phyloP scores from a whole-genome alignment of 78 protist genomes.

The Diacronema lutheri region DNA sequence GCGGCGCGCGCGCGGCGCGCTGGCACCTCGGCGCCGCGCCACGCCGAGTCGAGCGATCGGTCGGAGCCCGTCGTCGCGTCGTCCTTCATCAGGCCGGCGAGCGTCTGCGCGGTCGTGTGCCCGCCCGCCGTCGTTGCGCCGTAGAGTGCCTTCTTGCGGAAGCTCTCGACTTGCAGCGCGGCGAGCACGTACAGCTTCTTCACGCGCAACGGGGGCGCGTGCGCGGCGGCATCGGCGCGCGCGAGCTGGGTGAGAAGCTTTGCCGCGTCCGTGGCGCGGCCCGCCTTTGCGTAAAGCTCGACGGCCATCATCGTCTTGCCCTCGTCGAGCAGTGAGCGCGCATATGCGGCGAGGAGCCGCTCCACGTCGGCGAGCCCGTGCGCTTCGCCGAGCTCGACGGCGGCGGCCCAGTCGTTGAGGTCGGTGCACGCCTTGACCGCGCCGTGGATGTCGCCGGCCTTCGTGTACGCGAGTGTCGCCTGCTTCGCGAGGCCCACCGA shows the following conservation, averaged over 20 bases:
- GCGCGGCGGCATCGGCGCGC: not conserved
- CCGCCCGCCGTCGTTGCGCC: not conserved
- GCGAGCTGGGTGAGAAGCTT: conserved; percentile 29
- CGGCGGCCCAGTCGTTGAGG: conserved; percentile 56
- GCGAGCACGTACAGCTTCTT: conserved; percentile 73
- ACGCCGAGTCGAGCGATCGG: conserved; percentile 35
- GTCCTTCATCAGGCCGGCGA: conserved; percentile 30
- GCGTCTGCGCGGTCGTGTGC: conserved; percentile 4
- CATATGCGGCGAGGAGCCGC: conserved; percentile 52
- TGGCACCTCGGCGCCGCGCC: conserved; percentile 80
- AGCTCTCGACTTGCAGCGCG: conserved; percentile 69
- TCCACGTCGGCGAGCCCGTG: conserved; percentile 55
- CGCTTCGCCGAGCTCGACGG: conserved; percentile 64
- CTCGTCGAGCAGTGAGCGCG: conserved; percentile 53
- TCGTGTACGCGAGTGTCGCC: conserved; percentile 59
- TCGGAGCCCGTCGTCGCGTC: conserved; percentile 18
- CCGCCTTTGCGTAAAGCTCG: conserved; percentile 71
- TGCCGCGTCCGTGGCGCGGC: conserved; percentile 61
- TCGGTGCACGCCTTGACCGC: not conserved
- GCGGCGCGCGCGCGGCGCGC: no score
- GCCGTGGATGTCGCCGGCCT: not conserved
- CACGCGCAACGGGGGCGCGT: conserved; percentile 34
- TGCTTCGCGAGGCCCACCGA: conserved; percentile 63
- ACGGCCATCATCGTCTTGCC: conserved; percentile 59
- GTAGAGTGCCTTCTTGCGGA: conserved; percentile 4